Evolutionary conservation across 805 yeast genomes (phyloP).

Genomic region (Sugiyamaella floridensis): DNA sequence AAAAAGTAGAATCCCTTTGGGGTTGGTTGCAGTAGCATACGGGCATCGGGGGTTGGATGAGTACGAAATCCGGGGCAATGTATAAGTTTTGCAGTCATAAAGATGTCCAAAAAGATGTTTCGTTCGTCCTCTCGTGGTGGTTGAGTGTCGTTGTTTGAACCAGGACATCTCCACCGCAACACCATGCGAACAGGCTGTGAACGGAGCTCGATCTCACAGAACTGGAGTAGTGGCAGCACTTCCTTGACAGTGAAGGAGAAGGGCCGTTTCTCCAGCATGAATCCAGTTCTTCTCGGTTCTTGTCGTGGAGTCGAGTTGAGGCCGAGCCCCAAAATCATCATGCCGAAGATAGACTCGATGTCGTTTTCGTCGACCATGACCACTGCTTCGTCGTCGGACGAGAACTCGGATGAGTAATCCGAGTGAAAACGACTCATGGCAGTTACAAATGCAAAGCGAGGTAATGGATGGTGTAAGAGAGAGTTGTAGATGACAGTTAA

Average conservation of each 20-base stretch:
- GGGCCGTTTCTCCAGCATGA: not conserved
- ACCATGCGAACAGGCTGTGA: too few species aligned
- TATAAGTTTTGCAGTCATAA: conserved; percentile 34
- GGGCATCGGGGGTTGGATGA: conserved; percentile 38
- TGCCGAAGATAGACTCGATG: not conserved
- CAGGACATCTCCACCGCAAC: too few species aligned
- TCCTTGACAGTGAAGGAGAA: not conserved
- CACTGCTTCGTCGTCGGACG: not conserved
- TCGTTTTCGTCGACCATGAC: not conserved
- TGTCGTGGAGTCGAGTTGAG: not conserved
- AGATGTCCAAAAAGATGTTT: conserved; percentile 8
- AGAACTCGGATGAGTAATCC: not conserved
- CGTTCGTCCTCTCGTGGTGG: conserved; percentile 2
- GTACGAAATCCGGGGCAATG: conserved; percentile 78
- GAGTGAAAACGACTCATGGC: not conserved
- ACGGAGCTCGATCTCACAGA: not conserved
- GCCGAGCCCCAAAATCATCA: not conserved
- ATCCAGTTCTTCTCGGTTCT: not conserved
- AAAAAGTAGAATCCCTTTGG: conserved; percentile 81
- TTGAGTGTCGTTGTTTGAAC: too few species aligned
- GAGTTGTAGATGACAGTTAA: too few species aligned
- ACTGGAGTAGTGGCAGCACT: not conserved
- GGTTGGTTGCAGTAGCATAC: conserved; percentile 65
- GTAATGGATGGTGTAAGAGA: too few species aligned
- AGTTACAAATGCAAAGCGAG: not conserved